Evolutionary conservation across 164 flowering plant species (phyloP), one percentile per base, ranked within the genome.

Genomic region (Vitis riparia): DNA sequence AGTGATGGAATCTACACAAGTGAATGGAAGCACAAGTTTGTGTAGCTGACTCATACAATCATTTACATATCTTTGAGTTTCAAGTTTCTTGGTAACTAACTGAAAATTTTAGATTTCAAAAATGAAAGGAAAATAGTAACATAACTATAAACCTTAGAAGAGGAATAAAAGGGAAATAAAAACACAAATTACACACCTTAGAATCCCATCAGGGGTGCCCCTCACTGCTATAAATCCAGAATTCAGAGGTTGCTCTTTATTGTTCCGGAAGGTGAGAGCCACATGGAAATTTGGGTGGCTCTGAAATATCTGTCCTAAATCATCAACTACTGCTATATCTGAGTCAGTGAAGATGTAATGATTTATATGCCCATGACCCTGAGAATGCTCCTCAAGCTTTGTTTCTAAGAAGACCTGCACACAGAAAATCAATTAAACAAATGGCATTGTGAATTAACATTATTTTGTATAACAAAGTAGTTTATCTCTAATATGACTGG

Each of bases 201-300:
- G 65, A 71, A 95, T 77, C 59, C 88, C 94, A 62, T 90, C 92
- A 53, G 17, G 23, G 12, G 96, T 89, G 57, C 98, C 99, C 74
- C 91, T 85, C 51, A 95, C 92, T 30, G 97, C 98, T 69, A 93
- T 91, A 69, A 95, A 91, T 76, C 99, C 99, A 50, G 99, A 95
- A 83, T 95, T 95, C 58, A 95, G 79, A 71, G 98, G 98, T 73
- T 95, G 99, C 47, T 83, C 87, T 81, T 90, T 91, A 81, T 95
- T 95, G 79, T 95, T 93, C 59, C 98, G 83, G 79, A 93, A 95
- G 47, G 98, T 95, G 59, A 95, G 83, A 72, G 97, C 98, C 71
- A 95, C 16, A 82, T 95, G 83, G 78, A 95, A 93, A 69, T 82
- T 57, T 32, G 89, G 83, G 69, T 86, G 74, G 2, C 81, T 73